Conservation (phyloP, 2,329 filamentous ascomycete genomes). For the Cytospora leucostoma region DNA sequence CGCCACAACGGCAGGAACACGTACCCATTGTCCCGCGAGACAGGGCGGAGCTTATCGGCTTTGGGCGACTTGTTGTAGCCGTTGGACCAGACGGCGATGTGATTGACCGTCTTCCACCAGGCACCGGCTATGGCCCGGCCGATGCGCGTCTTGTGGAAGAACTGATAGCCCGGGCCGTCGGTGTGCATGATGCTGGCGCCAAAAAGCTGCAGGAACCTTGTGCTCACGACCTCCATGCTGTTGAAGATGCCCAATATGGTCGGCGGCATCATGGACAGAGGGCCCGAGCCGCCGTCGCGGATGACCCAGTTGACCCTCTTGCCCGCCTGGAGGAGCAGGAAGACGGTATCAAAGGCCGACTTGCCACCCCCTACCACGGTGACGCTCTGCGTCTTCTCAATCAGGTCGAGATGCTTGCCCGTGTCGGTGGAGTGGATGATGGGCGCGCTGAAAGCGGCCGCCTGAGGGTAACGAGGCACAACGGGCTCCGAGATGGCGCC, state of each 20-base stretch:
- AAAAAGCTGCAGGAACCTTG: slow-evolving; percentile 32
- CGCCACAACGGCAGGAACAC: neutral
- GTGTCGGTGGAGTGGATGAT: slow-evolving; percentile 63
- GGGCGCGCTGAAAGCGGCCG: slow-evolving; percentile 51
- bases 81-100: neutral
- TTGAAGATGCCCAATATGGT: slow-evolving; percentile 42
- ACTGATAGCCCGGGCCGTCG: slow-evolving; percentile 30
- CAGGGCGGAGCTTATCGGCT: neutral
- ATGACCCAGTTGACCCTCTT: slow-evolving; percentile 60
- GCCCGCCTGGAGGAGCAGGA: slow-evolving; percentile 55
- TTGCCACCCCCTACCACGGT: slow-evolving; percentile 40
- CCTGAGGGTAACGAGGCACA: slow-evolving; percentile 52
- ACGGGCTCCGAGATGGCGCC: slow-evolving; percentile 61
- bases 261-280: slow-evolving; percentile 51
- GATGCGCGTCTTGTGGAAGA: slow-evolving; percentile 33
- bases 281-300: slow-evolving; percentile 57
- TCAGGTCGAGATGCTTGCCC: slow-evolving; percentile 39
- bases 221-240: slow-evolving; percentile 34
- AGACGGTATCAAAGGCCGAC: slow-evolving; percentile 64
- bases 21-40: neutral
- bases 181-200: slow-evolving; percentile 38
- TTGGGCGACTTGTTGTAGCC: neutral
- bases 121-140: slow-evolving; percentile 27
- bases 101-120: slow-evolving; percentile 31
- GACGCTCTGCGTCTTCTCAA: slow-evolving; percentile 8